Conservation (phyloP, 2,329 filamentous ascomycete genomes). For the Canariomyces notabilis region DNA sequence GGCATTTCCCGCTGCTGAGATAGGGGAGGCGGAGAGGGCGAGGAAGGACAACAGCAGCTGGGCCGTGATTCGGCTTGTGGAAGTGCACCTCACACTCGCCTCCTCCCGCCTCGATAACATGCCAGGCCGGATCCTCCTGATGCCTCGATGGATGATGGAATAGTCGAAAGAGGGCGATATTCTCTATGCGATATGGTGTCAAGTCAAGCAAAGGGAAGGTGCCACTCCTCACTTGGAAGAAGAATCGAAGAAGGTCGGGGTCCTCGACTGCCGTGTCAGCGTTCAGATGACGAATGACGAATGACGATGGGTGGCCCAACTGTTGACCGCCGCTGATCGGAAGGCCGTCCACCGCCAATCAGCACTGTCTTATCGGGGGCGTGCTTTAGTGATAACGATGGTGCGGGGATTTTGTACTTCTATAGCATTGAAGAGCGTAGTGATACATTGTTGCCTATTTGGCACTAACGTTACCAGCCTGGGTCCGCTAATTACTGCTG, state of each 20-base stretch:
- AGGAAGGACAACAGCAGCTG: conserved; percentile 62
- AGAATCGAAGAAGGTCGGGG: neutral
- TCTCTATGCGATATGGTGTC: too few species aligned
- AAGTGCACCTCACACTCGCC: conserved; percentile 40
- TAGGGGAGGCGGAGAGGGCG: conserved; percentile 46
- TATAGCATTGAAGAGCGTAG: too few species aligned
- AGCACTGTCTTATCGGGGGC: neutral
- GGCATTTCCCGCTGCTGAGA: conserved; percentile 30
- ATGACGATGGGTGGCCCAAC: conserved; percentile 10
- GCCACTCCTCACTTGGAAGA: neutral
- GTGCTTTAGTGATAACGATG: conserved; percentile 2
- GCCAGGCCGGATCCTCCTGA: conserved; percentile 10
- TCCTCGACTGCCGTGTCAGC: conserved; percentile 6
- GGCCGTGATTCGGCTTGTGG: conserved; percentile 59
- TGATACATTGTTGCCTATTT: conserved; percentile 2
- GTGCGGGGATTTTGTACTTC: conserved; percentile 6
- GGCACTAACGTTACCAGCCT: conserved; percentile 4
- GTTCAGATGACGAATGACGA: conserved; percentile 12
- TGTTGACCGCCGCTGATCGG: neutral
- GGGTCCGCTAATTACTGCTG: too few species aligned
- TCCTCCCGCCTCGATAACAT: conserved; percentile 30
- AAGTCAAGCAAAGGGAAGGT: neutral
- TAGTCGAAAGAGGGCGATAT: neutral
- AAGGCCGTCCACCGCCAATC: conserved; percentile 16
- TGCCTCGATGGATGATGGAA: neutral